A percentile compares a stretch with the other conserved stretches of the same genome.
Evolutionary conservation across 179 eudicot genomes (phyloP).

Genomic region (Silene coronaria): DNA sequence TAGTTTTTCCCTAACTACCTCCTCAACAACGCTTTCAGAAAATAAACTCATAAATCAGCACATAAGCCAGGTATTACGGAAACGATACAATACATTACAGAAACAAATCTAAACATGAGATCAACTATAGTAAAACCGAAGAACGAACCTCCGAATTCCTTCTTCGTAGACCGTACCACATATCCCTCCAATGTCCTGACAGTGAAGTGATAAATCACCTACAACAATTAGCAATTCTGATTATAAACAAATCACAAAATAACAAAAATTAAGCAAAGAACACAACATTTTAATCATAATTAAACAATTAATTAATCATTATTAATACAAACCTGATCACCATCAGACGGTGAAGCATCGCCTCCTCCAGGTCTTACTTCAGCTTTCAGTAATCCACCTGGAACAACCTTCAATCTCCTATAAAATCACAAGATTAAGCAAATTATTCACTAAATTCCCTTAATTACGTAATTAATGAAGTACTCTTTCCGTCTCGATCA

Average conservation of each 20-base stretch:
- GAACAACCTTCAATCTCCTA: slow-evolving; percentile 73
- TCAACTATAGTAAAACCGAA: neutral
- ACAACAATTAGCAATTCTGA: slow-evolving; percentile 14
- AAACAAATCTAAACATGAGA: neutral
- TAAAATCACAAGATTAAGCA: neutral
- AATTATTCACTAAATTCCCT: neutral
- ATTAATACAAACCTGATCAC: slow-evolving; percentile 67
- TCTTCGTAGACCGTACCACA: slow-evolving; percentile 70
- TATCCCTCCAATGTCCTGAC: slow-evolving; percentile 78
- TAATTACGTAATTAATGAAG: neutral
- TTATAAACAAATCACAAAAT: neutral
- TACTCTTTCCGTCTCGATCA: too few relatives aligned
- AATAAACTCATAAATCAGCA: neutral
- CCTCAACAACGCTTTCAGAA: neutral
- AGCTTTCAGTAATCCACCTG: slow-evolving; percentile 89
- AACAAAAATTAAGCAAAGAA: neutral
- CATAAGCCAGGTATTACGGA: neutral
- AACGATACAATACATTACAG: neutral
- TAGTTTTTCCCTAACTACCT: neutral
- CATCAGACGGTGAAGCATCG: slow-evolving; percentile 62
- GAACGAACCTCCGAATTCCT: slow-evolving; percentile 67
- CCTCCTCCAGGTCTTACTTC: slow-evolving; percentile 79
- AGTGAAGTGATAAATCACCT: slow-evolving; percentile 78
- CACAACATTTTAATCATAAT: neutral
- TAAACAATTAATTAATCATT: too few relatives aligned